Evolutionary conservation across 2,329 filamentous ascomycete species (phyloP), one percentile per base, ranked within the genome.

Genomic region (Aspergillus sp.): DNA sequence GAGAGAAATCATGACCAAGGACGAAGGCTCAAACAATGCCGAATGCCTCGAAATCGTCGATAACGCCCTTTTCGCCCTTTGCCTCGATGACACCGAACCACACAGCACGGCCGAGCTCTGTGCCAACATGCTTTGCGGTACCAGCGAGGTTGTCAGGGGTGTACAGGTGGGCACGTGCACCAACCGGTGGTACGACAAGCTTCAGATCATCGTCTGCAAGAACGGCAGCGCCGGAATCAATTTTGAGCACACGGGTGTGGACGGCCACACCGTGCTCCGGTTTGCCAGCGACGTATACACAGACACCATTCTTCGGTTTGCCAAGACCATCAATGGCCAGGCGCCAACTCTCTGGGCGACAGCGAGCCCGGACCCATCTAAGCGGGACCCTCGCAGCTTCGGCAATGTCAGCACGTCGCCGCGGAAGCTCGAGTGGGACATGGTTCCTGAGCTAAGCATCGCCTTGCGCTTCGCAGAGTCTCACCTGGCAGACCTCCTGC

Each of bases 161-260:
- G 84, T 98, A 2, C 91, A 98, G 61, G 86, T 95, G 27, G 91
- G 91, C 17, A 96, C 91, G 2, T 98, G 91, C 63, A 95, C 89
- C 10, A 98, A 98, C 60, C 74, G 91, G 40, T 98, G 91, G 91
- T 98, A 98, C 53, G 91, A 98, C 64, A 98, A 98, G 66, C 71
- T 98, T 29, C 91, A 98, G 56, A 95, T 98, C 41, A 96, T 98
- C 34, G 91, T 98, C 31, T 96, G 91, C 71, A 93, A 94, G 66
- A 98, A 96, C 61, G 91, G 91, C 36, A 94, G 86, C 53, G 91
- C 91, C 0, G 91, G 91, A 4, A 96, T 98, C 75, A 98, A 98
- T 64, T 96, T 98, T 51, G 91, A 98, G 59, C 91, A 98, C 53
- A 98, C 91, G 1, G 91, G 91, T 44, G 89, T 98, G 4, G 91